Evolutionary conservation across 2,329 filamentous ascomycete species (phyloP).

Genomic region (Fusarium albidum): DNA sequence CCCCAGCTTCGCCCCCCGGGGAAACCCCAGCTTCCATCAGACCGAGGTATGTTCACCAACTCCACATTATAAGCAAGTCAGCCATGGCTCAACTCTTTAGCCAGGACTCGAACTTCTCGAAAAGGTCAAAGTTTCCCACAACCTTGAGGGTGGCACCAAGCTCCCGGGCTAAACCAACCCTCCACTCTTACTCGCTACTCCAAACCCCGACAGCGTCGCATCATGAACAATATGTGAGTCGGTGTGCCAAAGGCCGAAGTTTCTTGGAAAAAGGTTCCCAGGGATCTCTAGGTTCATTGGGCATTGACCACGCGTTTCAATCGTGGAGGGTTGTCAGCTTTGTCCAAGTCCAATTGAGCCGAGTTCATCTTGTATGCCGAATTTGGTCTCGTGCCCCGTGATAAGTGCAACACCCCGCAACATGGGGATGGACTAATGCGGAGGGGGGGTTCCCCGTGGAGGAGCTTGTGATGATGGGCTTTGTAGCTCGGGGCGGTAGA

Average conservation of each 20-base stretch:
- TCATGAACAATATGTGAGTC: slow-evolving; percentile 25
- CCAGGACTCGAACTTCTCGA: slow-evolving; percentile 24
- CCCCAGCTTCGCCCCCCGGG: background rate
- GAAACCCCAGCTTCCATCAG: background rate
- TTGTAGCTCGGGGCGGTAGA: slow-evolving; percentile 22
- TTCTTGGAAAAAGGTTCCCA: slow-evolving; percentile 12
- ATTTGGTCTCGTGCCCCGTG: slow-evolving; percentile 14
- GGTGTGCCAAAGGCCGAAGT: slow-evolving; percentile 28
- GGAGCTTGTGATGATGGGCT: background rate
- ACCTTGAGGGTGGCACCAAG: slow-evolving; percentile 20
- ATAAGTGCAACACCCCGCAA: slow-evolving; percentile 26
- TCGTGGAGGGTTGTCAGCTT: background rate
- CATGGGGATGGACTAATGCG: slow-evolving; percentile 11
- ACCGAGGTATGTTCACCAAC: background rate
- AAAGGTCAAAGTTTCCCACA: slow-evolving; percentile 4
- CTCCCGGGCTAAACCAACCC: slow-evolving; percentile 11
- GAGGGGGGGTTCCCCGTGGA: slow-evolving; percentile 13
- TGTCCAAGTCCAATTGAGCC: slow-evolving; percentile 3
- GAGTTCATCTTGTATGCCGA: slow-evolving; percentile 1
- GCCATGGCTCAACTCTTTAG: slow-evolving; percentile 5
- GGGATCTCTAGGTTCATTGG: background rate
- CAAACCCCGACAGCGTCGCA: slow-evolving; percentile 12
- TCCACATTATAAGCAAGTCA: slow-evolving; percentile 10
- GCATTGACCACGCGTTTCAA: slow-evolving; percentile 9
- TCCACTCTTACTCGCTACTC: slow-evolving; percentile 7